Conservation (phyloP, 768 basidiomycete species). For the Podaxis sp. region DNA sequence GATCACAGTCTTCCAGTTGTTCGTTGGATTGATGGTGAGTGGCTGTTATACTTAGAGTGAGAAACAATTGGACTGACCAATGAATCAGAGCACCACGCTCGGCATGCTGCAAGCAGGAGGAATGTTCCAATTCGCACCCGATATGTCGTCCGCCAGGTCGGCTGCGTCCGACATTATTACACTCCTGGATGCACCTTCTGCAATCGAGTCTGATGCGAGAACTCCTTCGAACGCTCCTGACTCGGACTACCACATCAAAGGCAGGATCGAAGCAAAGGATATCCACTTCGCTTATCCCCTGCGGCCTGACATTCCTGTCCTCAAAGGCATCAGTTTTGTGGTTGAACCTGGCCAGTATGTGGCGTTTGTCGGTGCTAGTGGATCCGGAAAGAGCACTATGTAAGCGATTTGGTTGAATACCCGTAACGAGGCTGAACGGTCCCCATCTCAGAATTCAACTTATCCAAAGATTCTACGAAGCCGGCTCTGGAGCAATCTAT, state of each 20-base stretch:
- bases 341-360: conserved; percentile 70
- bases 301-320: conserved; percentile 69
- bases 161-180: conserved; percentile 67
- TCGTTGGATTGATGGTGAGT: conserved; percentile 69
- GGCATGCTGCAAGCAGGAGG: conserved; percentile 78
- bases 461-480: conserved; percentile 76
- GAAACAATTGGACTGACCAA: not conserved
- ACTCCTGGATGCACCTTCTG: conserved; percentile 62
- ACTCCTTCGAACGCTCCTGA: conserved; percentile 32
- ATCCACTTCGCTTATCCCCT: conserved; percentile 84
- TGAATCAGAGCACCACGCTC: conserved; percentile 50
- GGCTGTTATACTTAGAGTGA: not conserved
- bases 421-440: conserved; percentile 9
- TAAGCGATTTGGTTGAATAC: conserved; percentile 27
- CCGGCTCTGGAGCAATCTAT: conserved; percentile 57
- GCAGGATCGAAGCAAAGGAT: conserved; percentile 39
- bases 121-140: conserved; percentile 74
- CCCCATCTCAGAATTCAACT: conserved; percentile 52
- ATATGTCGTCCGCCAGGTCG: conserved; percentile 71
- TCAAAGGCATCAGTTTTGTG: conserved; percentile 62
- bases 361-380: conserved; percentile 71
- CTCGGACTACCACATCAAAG: conserved; percentile 12
- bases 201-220: conserved; percentile 67
- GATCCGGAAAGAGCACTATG: conserved; percentile 73
- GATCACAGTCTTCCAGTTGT: conserved; percentile 58